phyloP scores from a whole-genome alignment of 768 basidiomycete genomes.

The Mycena indigotica region DNA sequence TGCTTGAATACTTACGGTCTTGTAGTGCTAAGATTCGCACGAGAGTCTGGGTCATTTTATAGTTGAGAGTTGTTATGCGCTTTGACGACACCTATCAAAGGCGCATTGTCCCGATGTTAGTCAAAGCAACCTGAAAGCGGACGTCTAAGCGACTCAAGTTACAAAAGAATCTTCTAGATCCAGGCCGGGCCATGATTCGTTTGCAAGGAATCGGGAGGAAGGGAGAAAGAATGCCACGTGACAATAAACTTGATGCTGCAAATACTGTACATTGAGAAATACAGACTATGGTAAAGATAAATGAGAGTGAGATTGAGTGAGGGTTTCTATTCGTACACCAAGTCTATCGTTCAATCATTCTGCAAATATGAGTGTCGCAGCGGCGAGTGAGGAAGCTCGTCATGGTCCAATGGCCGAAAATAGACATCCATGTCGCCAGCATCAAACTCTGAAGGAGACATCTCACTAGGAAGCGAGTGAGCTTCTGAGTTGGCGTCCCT shows the following conservation, averaged over 20 bases:
- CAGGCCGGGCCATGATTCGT: no score
- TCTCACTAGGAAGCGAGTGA: background rate
- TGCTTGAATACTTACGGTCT: no score
- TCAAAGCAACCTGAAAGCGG: no score
- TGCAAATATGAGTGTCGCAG: background rate
- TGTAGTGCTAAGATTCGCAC: no score
- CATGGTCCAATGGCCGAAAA: slow-evolving; percentile 38
- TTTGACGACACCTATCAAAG: no score
- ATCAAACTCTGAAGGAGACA: background rate
- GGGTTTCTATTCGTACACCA: slow-evolving; percentile 2
- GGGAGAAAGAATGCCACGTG: no score
- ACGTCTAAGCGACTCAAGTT: no score
- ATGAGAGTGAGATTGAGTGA: slow-evolving; percentile 4
- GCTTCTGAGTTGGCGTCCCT: background rate
- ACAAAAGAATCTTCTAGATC: no score
- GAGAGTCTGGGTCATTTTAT: no score
- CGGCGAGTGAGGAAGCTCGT: slow-evolving; percentile 5
- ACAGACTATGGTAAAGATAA: background rate
- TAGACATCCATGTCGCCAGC: slow-evolving; percentile 58
- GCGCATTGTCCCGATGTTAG: background rate
- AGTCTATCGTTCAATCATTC: background rate
- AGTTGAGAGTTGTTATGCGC: no score
- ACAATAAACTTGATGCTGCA: no score
- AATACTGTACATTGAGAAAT: background rate
- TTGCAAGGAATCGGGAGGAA: no score